Evolutionary conservation across 495 filamentous ascomycete species (phyloP).

Genomic region (Aspergillus saccharolyticus): DNA sequence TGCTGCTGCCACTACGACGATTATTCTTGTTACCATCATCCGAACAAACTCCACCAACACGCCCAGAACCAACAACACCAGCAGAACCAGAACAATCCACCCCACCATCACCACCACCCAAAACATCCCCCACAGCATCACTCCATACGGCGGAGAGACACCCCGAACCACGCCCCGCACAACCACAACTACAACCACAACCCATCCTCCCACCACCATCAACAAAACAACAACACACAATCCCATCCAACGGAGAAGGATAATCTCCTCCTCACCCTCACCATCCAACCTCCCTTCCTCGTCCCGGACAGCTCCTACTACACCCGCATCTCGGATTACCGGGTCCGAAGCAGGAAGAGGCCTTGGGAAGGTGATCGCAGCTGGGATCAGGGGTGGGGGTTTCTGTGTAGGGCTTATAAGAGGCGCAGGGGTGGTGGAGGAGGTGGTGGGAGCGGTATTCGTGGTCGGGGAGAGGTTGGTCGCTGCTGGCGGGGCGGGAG

Average conservation of each 20-base stretch:
- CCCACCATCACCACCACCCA: too few relatives aligned
- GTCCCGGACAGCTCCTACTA: not conserved
- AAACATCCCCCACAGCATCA: not conserved
- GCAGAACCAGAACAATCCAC: too few relatives aligned
- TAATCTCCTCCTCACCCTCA: not conserved
- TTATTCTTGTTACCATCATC: too few relatives aligned
- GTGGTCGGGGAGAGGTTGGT: too few relatives aligned
- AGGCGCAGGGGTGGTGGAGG: not conserved
- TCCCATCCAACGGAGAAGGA: too few relatives aligned
- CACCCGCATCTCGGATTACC: not conserved
- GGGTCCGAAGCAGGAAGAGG: not conserved
- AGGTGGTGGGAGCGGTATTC: not conserved
- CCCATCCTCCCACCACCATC: not conserved
- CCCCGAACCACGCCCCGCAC: too few relatives aligned
- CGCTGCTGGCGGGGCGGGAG: too few relatives aligned
- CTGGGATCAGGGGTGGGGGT: not conserved
- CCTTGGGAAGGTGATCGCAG: not conserved
- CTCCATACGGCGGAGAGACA: too few relatives aligned
- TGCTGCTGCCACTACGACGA: too few relatives aligned
- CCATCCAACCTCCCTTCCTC: not conserved
- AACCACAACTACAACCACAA: not conserved
- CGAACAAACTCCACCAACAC: too few relatives aligned
- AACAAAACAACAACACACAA: not conserved
- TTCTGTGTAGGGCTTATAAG: not conserved
- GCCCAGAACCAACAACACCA: too few relatives aligned